These are phyloP conservation scores for Cladosporium sp. DNA, from an alignment of 2,329 filamentous ascomycete genomes.

Conservation along the genomic window DNA sequence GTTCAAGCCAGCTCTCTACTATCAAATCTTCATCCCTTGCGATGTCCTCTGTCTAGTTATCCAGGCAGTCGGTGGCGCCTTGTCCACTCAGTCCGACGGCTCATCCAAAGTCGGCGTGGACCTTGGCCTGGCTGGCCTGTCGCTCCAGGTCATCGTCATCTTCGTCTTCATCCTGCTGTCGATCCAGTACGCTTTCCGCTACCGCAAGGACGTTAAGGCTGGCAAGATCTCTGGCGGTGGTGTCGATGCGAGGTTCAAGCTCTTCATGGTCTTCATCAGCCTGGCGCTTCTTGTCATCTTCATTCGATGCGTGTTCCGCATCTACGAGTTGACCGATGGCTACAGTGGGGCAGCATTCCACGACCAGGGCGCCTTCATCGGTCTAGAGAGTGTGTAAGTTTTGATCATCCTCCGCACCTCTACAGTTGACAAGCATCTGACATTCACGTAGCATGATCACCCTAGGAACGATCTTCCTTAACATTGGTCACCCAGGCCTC, in stretches of 20 bases:
- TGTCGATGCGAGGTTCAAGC: slow-evolving; percentile 47
- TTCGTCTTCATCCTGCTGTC: slow-evolving; percentile 52
- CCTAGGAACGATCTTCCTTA: slow-evolving; percentile 6
- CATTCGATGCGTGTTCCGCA: slow-evolving; percentile 63
- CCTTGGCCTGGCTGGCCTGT: slow-evolving; percentile 66
- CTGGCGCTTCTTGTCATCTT: slow-evolving; percentile 64
- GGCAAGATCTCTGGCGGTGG: not conserved
- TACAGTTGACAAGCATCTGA: not conserved
- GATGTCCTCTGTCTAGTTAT: slow-evolving; percentile 63
- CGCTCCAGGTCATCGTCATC: slow-evolving; percentile 62
- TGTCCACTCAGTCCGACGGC: slow-evolving; percentile 31
- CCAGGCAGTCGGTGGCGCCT: slow-evolving; percentile 61
- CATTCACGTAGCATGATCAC: slow-evolving; percentile 12
- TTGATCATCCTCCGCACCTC: not conserved
- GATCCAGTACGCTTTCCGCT: slow-evolving; percentile 13
- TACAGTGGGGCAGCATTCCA: slow-evolving; percentile 56
- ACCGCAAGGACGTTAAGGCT: not conserved
- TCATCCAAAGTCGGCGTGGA: slow-evolving; percentile 51
- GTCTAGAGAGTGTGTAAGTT: slow-evolving; percentile 35
- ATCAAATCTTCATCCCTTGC: slow-evolving; percentile 59
- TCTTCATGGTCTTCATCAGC: slow-evolving; percentile 56
- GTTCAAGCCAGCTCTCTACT: slow-evolving; percentile 29
- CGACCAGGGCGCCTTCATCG: slow-evolving; percentile 27
- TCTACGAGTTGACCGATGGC: slow-evolving; percentile 65
- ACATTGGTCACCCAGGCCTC: slow-evolving; percentile 18